Base-by-base conservation (phyloP, 352 stramenopile genomes). In the Halophytophthora polymorphica region DNA sequence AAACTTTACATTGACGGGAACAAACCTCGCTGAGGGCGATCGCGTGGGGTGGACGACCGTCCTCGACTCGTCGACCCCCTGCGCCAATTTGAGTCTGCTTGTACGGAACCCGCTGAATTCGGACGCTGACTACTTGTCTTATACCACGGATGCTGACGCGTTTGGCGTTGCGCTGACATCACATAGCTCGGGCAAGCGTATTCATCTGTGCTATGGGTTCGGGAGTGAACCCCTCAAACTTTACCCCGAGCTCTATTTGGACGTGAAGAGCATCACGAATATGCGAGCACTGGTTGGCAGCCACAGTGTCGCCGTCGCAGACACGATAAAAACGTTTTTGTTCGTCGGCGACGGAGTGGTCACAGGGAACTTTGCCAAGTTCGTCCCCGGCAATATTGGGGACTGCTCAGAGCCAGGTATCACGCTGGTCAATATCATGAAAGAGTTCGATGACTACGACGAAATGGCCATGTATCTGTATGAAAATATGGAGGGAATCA, bases 391-490 rank as follows among this genome's bases (percentile, higher is more conserved):
- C 7, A 42, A 28, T 10, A 60, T 18, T 21, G 43, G 35, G 5
- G 69, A 75, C 36, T 89, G 78, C 41, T 61, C 60, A 4, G 35
- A 28, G 1, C 64, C 64, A 0, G 78, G 78, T 0, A 61, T 85
- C 29, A 58, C 62, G 10, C 56, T 87, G 2, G 31, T 61, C 6
- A 86, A 86, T 22, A 66, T 87, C 22, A 69, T 79, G 19, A 85
- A 83, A 31, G 73, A 87, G 34, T 89, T 83, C 35, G 78, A 89
- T 23, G 67, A 87, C 23, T 68, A 65, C 12, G 34, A 51, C 5
- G 73, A 87, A 31, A 87, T 86, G 73, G 71, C 75, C 3, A 77
- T 87, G 56, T 87, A 80, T 50, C n/a, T 89, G 33, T 89, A 89
- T 39, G 71, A 85, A 36, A 77, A 73, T 34, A 66, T 72, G 6